These are phyloP conservation scores for Pythium phragmiticola DNA, from an alignment of 352 stramenopile genomes.

Conservation along the genomic window DNA sequence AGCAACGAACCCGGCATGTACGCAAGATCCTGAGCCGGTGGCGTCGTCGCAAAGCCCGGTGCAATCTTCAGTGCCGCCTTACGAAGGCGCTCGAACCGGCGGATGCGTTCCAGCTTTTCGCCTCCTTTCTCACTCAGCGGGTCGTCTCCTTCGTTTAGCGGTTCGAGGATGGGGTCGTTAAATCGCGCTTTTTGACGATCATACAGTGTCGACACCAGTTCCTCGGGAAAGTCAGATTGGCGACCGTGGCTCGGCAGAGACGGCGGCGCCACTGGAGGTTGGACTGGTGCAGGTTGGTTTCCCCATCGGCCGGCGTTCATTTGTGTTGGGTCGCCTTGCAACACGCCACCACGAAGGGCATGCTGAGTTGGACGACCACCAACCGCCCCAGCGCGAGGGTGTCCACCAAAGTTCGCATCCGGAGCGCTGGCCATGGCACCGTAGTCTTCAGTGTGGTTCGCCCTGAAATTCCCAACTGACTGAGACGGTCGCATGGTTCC, in stretches of 20 bases:
- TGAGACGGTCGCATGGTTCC: conserved; percentile 50
- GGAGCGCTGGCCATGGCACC: neutral
- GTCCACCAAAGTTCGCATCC: neutral
- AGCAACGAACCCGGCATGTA: conserved; percentile 1
- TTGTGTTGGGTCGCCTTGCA: neutral
- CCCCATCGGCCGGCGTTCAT: neutral
- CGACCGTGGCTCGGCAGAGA: conserved; percentile 44
- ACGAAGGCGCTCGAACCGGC: conserved; percentile 65
- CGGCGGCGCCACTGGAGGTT: neutral
- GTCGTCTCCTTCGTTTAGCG: conserved; percentile 67
- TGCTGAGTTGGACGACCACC: conserved; percentile 5
- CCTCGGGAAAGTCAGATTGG: conserved; percentile 49
- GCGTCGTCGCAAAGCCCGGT: conserved; percentile 48
- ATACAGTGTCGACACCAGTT: conserved; percentile 61
- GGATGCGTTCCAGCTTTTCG: conserved; percentile 59
- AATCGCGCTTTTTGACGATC: conserved; percentile 69
- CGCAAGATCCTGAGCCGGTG: conserved; percentile 5
- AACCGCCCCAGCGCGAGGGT: neutral
- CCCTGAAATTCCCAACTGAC: conserved; percentile 77
- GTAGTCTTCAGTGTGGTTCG: conserved; percentile 54
- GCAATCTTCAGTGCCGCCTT: conserved; percentile 54
- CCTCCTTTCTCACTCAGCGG: conserved; percentile 73
- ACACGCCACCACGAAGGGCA: neutral
- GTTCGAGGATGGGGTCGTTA: conserved; percentile 67
- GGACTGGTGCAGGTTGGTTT: neutral